A percentile compares a stretch with the other conserved stretches of the same genome.
These are phyloP conservation scores for Punctularia strigosozonata DNA, from an alignment of 768 basidiomycete genomes.

Conservation along the genomic window DNA sequence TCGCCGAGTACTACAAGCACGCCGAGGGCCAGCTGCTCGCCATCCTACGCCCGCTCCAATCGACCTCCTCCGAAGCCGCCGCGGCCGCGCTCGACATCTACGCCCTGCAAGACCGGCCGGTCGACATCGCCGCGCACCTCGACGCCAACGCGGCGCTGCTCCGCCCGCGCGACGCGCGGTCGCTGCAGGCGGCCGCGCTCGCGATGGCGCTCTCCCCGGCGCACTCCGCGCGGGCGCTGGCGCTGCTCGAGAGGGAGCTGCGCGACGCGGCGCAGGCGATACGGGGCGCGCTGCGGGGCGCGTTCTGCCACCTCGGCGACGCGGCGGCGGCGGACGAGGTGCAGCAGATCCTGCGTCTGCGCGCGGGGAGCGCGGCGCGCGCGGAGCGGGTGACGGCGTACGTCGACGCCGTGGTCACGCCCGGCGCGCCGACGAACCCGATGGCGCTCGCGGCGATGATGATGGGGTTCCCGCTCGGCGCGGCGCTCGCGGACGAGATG, in stretches of 20 bases:
- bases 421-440: conserved; percentile 28
- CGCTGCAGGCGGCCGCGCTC: conserved; percentile 33
- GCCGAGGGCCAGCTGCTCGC: conserved; percentile 16
- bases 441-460: conserved; percentile 58
- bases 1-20: conserved; percentile 16
- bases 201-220: conserved; percentile 19
- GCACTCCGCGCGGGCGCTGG: conserved; percentile 22
- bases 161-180: conserved; percentile 42
- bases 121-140: conserved; percentile 30
- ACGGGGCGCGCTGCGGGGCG: conserved; percentile 27
- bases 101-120: conserved; percentile 22
- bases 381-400: conserved; percentile 37
- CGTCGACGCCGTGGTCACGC: conserved; percentile 36
- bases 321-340: conserved; percentile 29
- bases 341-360: conserved; percentile 31
- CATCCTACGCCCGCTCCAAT: conserved; percentile 28
- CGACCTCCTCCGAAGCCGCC: conserved; percentile 37
- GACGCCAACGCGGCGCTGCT: conserved; percentile 38
- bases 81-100: conserved; percentile 45
- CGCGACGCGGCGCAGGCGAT: conserved; percentile 31
- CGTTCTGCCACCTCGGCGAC: conserved; percentile 37
- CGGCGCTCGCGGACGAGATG: conserved; percentile 22
- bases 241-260: conserved; percentile 43
- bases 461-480: conserved; percentile 34
- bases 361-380: conserved; percentile 24